Base-by-base conservation (phyloP, 202 grass and related monocot genomes). In the Bolboschoenoplectus hybrid region DNA sequence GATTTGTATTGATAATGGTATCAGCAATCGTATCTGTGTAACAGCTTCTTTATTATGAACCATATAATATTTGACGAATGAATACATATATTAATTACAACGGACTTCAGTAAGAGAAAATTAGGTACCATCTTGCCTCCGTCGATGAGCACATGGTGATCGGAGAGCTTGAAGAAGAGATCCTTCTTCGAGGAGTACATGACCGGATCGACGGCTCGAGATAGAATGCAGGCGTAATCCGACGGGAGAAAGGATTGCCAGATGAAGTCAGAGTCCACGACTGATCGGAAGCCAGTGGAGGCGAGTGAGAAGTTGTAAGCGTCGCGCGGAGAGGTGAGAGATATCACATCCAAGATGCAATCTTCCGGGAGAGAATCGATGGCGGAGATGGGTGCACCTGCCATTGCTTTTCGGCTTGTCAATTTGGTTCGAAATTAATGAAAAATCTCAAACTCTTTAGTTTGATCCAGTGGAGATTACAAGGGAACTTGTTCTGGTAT, bases 91-190 rank as follows among this genome's bases (percentile, higher is more conserved):
- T 56, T 56, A 19, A 6, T 1, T 60, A n/a, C n/a, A 2, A 1
- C 16, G 3, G 17, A 34, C 7, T 35, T 64, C 1, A 63, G 45
- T 26, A 55, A 34, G 6, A 26, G 75, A 11, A 51, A 16, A 35
- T 13, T 56, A 1, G 3, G 11, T 51, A 94, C 95, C 89, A 92
- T 92, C 85, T 68, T 93, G 74, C 83, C 89, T 34, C 17, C 87
- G 60, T 97, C 88, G 70, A 97, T 78, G 52, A 93, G 89, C 63
- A 97, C 82, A 2, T 88, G 87, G 9, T 9, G 53, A 69, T 81
- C 56, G 88, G 89, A 97, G 57, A 97, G 91, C 3, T 82, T 84
- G n/a, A 91, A 70, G 88, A 93, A 97, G 69, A 95, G 91, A 1
- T 93, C 92, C 80, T 91, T 93, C 87, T 88, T 91, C 13, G 91